Conservation (phyloP, 805 yeast genomes). For the Nematodospora valgi region DNA sequence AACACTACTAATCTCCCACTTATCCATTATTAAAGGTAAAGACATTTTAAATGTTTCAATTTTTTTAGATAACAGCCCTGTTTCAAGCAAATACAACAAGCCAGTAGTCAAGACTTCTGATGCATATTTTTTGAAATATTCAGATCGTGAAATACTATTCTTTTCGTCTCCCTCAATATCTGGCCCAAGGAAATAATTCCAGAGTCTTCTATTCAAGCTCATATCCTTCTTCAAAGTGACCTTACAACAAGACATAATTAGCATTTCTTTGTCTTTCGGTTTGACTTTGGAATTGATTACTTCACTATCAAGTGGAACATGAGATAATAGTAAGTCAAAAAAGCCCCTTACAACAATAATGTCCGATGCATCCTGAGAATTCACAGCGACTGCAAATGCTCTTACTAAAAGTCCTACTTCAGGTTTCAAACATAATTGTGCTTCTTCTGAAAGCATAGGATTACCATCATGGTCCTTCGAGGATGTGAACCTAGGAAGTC, state of each 20-base stretch:
- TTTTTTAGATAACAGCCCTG: constrained; percentile 27
- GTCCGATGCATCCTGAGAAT: constrained; percentile 41
- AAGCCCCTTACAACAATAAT: constrained; percentile 81
- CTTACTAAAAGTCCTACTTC: constrained; percentile 77
- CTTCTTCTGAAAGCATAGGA: constrained; percentile 40
- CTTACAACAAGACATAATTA: constrained; percentile 60
- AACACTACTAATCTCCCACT: constrained; percentile 88
- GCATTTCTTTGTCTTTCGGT: constrained; percentile 50
- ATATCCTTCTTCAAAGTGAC: constrained; percentile 81
- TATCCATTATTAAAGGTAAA: constrained; percentile 70
- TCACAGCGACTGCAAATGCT: constrained; percentile 68
- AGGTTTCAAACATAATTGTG: constrained; percentile 62
- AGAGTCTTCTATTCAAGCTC: constrained; percentile 89
- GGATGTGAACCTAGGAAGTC: constrained; percentile 55
- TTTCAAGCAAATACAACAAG: constrained; percentile 44
- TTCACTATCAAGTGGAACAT: constrained; percentile 61
- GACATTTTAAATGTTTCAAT: constrained; percentile 61
- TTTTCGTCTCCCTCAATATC: constrained; percentile 9
- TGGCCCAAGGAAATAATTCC: constrained; percentile 93
- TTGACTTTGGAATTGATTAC: constrained; percentile 48
- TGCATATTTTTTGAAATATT: constrained; percentile 63
- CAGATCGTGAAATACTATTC: constrained; percentile 30
- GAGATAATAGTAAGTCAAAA: constrained; percentile 71
- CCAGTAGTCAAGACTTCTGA: constrained; percentile 49
- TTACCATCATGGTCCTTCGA: constrained; percentile 7